Evolutionary conservation across 352 stramenopile genomes (phyloP), one percentile per base, ranked within the genome.

Genomic region (Phytophthora constricta): DNA sequence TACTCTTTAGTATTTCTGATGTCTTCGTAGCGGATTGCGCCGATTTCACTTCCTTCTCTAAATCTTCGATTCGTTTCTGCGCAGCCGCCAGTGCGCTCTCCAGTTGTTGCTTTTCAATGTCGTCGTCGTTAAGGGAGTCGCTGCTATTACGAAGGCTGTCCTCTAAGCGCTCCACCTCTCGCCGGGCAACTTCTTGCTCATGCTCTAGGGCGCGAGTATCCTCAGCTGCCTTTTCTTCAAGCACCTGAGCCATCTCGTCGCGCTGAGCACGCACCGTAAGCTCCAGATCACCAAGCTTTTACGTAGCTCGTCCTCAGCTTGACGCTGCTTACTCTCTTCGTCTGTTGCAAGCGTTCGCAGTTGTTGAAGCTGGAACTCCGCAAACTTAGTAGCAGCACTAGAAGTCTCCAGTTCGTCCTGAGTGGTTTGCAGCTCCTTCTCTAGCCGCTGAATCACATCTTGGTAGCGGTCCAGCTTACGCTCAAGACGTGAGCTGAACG

Each of bases 381-480:
- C 86, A 62, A 91, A 95, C 43, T 95, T 95, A 2, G 83, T 87
- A 13, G 86, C 81, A 14, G 81, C 79, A 39, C 78, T 91, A 1
- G 84, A 87, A 2, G 86, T 95, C 59, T 95, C 86, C n/a, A 93
- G 71, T 23, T 95, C 86, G 26, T 95, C 86, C 49, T 92, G 82
- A 0, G 74, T 80, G 13, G 76, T 74, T 42, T 87, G 47, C 39
- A 92, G 50, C 25, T 84, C 75, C 46, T 90, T 88, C 50, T 95
- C 81, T 14, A 93, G 56, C 13, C 85, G 82, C 42, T 90, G 80
- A 39, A 94, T 89, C 2, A 70, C 71, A 39, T 91, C 86, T 56
- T 94, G 80, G 42, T 82, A 94, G 11, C 80, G 72, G 11, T 94
- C 86, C 47, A 94, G 68, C n/a, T 86, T 83, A 3, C 75, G 75